Evolutionary conservation across 2,329 filamentous ascomycete species (phyloP).

Genomic region (Shiraia bambusicola): DNA sequence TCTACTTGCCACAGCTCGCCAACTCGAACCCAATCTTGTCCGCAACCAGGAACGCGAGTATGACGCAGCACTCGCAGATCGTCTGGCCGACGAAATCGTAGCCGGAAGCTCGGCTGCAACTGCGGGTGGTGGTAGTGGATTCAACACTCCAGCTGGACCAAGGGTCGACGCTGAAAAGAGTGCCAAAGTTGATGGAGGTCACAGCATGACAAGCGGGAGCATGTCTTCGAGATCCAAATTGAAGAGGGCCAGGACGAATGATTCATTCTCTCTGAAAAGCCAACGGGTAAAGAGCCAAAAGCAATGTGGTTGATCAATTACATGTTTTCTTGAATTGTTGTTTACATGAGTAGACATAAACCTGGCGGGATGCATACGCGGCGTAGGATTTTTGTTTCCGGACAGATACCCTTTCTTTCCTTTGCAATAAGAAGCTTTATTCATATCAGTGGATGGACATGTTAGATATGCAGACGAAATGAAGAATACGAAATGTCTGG

Average conservation of each 20-base stretch:
- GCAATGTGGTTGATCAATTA: not conserved
- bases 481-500: too few species aligned
- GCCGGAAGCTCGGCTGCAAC: slow-evolving; percentile 53
- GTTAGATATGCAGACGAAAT: too few species aligned
- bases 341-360: too few species aligned
- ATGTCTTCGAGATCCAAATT: slow-evolving; percentile 11
- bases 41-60: slow-evolving; percentile 49
- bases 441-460: too few species aligned
- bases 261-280: not conserved
- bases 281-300: slow-evolving; percentile 2
- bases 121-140: slow-evolving; percentile 52
- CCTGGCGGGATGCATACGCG: too few species aligned
- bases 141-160: slow-evolving; percentile 41
- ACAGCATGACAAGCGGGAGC: slow-evolving; percentile 17
- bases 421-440: too few species aligned
- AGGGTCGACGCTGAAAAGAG: slow-evolving; percentile 1
- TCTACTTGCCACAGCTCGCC: slow-evolving; percentile 48
- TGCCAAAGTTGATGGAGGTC: not conserved
- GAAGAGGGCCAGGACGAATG: slow-evolving; percentile 22
- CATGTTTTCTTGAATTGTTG: too few species aligned
- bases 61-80: slow-evolving; percentile 50
- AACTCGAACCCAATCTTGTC: slow-evolving; percentile 47
- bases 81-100: slow-evolving; percentile 52
- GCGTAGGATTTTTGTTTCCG: too few species aligned
- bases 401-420: too few species aligned